Base-by-base conservation (phyloP, 2,329 filamentous ascomycete genomes). In the Nemania sp. region DNA sequence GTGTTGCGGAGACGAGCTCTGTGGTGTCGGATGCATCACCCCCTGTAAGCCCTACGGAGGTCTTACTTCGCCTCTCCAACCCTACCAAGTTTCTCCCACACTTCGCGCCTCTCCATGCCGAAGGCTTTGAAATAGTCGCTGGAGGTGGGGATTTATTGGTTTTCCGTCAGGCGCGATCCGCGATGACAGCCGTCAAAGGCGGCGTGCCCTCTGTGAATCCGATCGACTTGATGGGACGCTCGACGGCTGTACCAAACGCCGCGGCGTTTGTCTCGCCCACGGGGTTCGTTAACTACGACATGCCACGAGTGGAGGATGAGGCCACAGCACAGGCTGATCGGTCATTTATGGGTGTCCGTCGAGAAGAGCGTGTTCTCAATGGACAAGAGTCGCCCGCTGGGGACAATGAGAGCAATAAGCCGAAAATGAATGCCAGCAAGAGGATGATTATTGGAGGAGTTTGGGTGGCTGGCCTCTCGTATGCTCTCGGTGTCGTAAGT, bases 41-140 rank as follows among this genome's bases (percentile, higher is more conserved):
- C 0, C 76, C 84, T 0, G 73, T 86, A 20, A 81, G 85, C 0
- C 85, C 88, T 0, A 79, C 84, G 9, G 83, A 89, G 49, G 84
- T 84, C 1, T 76, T 91, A 2, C 78, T 84, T 1, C 81, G 81
- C 7, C 78, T 91, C 17, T 83, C 84, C 0, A 83, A 88, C 62
- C 87, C 88, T 0, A 79, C 82, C 51, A 85, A 85, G 65, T 91
- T 90, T 73, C 79, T 90, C 12, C 81, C 87, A 3, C 80, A 90
- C 65, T 86, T 91, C 59, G 77, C 78, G 3, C 73, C 79, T 1
- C 78, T 90, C 1, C 80, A 87, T 61, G 76, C 78, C 0, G 79
- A 88, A 57, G 88, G 88, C 0, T 91, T 86, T 63, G 87, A 90
- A 67, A 86, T 90, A 40, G 81, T 87, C 1, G 85, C 87, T 2